Evolutionary conservation across 768 basidiomycete genomes (phyloP).

Genomic region (Hericium erinaceus): DNA sequence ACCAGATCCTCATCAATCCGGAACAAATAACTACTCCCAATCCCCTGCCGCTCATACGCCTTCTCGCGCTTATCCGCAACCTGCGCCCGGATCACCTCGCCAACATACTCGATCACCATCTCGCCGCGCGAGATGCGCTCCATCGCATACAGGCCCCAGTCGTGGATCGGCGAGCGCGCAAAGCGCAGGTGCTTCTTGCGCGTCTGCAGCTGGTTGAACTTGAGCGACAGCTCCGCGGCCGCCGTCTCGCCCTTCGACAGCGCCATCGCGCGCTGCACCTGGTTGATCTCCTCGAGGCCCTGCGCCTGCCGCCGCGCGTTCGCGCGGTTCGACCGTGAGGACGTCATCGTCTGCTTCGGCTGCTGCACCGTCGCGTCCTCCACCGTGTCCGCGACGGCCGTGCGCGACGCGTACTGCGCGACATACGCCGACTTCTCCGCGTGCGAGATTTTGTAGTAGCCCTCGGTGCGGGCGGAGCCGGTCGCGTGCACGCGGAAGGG

Average conservation of each 20-base stretch:
- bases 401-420: slow-evolving; percentile 72
- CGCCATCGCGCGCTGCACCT: slow-evolving; percentile 73
- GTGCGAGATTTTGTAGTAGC: slow-evolving; percentile 91
- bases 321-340: slow-evolving; percentile 85
- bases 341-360: slow-evolving; percentile 48
- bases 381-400: slow-evolving; percentile 31
- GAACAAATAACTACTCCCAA: slow-evolving; percentile 96
- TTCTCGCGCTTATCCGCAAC: slow-evolving; percentile 97
- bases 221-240: slow-evolving; percentile 68
- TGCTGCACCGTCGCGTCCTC: slow-evolving; percentile 39
- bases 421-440: slow-evolving; percentile 89
- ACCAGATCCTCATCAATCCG: slow-evolving; percentile 96
- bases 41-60: slow-evolving; percentile 92
- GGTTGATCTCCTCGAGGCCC: slow-evolving; percentile 91
- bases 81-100: slow-evolving; percentile 90
- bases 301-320: slow-evolving; percentile 86
- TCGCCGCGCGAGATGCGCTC: slow-evolving; percentile 89
- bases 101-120: slow-evolving; percentile 99
- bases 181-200: slow-evolving; percentile 97
- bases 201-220: slow-evolving; percentile 97
- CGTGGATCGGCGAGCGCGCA: slow-evolving; percentile 91
- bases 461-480: slow-evolving; percentile 88
- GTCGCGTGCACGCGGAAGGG: slow-evolving; percentile 71
- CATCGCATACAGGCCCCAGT: slow-evolving; percentile 98
- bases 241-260: slow-evolving; percentile 68